phyloP scores from a whole-genome alignment of 495 filamentous ascomycete genomes.

The Penicillium canariense region DNA sequence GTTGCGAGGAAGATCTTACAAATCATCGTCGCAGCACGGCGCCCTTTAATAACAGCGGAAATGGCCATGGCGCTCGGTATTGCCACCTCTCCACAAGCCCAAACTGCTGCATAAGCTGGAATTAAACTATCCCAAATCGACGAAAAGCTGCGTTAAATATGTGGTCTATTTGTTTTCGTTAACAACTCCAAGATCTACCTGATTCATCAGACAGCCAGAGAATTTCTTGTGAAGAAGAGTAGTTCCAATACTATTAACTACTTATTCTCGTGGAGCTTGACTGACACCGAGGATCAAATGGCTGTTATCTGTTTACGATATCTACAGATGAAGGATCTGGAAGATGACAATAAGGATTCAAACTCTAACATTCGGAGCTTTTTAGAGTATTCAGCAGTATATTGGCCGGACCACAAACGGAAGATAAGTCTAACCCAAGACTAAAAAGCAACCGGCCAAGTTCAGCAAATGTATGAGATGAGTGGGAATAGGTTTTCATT shows the following conservation, averaged over 20 bases:
- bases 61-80: constrained; percentile 40
- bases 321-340: constrained; percentile 21
- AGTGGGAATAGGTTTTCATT: constrained; percentile 1
- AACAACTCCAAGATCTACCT: constrained; percentile 37
- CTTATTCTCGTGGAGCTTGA: constrained; percentile 11
- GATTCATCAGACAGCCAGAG: constrained; percentile 34
- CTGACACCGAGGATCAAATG: constrained; percentile 17
- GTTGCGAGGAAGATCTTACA: constrained; percentile 29
- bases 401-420: constrained; percentile 27
- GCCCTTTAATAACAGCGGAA: constrained; percentile 36
- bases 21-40: constrained; percentile 35
- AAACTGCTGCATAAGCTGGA: constrained; percentile 24
- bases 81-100: constrained; percentile 10
- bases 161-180: constrained; percentile 40
- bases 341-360: background rate
- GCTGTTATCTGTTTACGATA: constrained; percentile 25
- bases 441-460: background rate
- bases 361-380: constrained; percentile 9
- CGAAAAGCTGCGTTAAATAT: constrained; percentile 30
- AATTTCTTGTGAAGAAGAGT: constrained; percentile 23
- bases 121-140: constrained; percentile 15
- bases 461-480: constrained; percentile 16
- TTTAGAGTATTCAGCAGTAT: constrained; percentile 24
- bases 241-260: background rate
- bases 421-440: constrained; percentile 3